These are phyloP conservation scores for Penicillium arizonense DNA, from an alignment of 495 filamentous ascomycete genomes.

Conservation along the genomic window DNA sequence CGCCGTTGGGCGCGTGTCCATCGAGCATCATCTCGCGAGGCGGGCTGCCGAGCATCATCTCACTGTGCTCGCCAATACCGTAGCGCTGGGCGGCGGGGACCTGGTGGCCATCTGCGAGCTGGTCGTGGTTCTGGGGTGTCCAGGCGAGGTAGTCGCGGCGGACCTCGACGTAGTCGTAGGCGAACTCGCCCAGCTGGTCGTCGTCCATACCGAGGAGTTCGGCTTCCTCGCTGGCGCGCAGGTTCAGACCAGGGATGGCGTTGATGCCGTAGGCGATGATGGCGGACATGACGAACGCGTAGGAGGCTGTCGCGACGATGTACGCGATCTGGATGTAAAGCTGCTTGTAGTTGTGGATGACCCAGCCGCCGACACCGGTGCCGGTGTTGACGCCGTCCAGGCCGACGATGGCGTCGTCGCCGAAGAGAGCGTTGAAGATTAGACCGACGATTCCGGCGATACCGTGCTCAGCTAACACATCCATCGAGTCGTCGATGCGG, in stretches of 20 bases:
- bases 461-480: conserved; percentile 97
- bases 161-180: conserved; percentile 99
- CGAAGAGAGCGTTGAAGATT: conserved; percentile 90
- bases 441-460: conserved; percentile 92
- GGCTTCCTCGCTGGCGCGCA: conserved; percentile 92
- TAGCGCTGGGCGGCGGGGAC: conserved; percentile 70
- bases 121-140: conserved; percentile 80
- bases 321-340: conserved; percentile 93
- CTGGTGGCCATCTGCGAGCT: conserved; percentile 58
- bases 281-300: conserved; percentile 81
- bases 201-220: conserved; percentile 98
- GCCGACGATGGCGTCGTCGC: conserved; percentile 82
- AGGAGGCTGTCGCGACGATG: conserved; percentile 70
- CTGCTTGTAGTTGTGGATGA: conserved; percentile 85
- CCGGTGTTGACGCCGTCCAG: conserved; percentile 90
- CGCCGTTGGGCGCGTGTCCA: conserved; percentile 54
- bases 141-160: conserved; percentile 95
- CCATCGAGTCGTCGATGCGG: conserved; percentile 93
- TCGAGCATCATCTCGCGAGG: conserved; percentile 61
- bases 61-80: conserved; percentile 75
- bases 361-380: conserved; percentile 69
- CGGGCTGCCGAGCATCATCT: conserved; percentile 66
- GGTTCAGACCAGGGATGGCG: conserved; percentile 81
- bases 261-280: conserved; percentile 84
- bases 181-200: conserved; percentile 97